Evolutionary conservation across 148 eudicot species (phyloP).

Genomic region (Arctostaphylos glauca): DNA sequence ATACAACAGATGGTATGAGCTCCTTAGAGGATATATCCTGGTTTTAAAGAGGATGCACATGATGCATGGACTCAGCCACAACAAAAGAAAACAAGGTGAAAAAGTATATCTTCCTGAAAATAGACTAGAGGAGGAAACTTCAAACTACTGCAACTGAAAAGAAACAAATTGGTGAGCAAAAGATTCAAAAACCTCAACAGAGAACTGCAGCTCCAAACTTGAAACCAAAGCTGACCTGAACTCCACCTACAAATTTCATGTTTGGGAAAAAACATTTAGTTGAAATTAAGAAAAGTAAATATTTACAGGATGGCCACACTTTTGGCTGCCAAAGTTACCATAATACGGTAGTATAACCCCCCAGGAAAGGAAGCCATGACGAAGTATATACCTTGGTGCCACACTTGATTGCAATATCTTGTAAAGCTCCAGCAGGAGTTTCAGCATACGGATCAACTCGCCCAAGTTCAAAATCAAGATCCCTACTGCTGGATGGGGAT

Average conservation of each 20-base stretch:
- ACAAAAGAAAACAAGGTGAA: background rate
- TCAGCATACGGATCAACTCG: constrained; percentile 44
- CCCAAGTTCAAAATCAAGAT: constrained; percentile 55
- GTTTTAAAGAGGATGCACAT: background rate
- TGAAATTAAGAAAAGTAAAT: background rate
- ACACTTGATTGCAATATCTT: constrained; percentile 78
- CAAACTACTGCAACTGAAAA: background rate
- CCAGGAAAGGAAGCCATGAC: background rate
- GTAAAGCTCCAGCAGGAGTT: constrained; percentile 66
- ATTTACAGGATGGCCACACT: background rate
- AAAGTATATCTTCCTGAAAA: background rate
- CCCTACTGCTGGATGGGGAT: constrained; percentile 56
- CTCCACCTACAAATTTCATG: constrained; percentile 55
- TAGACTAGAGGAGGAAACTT: background rate
- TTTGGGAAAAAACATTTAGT: background rate
- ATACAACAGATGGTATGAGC: constrained; percentile 18
- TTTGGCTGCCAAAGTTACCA: background rate
- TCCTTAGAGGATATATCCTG: background rate
- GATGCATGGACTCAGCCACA: background rate
- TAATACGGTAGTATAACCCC: background rate
- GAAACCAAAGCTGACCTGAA: constrained; percentile 57
- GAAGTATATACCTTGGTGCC: constrained; percentile 72
- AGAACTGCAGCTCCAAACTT: constrained; percentile 58
- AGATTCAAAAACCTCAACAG: constrained; percentile 53
- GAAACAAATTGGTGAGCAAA: background rate